These are phyloP conservation scores for Sonneratia caseolaris DNA, from an alignment of 345 rosid genomes.

Conservation along the genomic window DNA sequence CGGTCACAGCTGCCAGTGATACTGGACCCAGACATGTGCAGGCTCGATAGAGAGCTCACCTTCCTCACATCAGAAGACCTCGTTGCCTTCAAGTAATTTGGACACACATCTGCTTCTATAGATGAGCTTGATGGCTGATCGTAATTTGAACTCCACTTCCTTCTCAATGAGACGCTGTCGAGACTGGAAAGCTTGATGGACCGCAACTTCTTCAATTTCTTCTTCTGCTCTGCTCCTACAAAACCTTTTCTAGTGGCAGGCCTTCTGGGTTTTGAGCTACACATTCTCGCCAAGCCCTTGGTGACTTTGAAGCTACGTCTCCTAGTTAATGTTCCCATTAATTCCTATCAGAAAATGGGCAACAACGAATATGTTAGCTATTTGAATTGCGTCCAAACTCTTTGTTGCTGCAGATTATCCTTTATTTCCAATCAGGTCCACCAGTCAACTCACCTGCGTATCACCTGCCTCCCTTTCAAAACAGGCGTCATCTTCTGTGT, in stretches of 20 bases:
- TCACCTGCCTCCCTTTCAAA: conserved; percentile 18
- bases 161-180: conserved; percentile 8
- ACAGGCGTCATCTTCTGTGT: conserved; percentile 10
- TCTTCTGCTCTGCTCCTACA: conserved; percentile 30
- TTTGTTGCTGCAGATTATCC: not conserved
- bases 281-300: conserved; percentile 34
- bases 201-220: conserved; percentile 35
- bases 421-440: not conserved
- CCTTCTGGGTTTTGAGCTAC: conserved; percentile 43
- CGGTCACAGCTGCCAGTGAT: conserved; percentile 6
- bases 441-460: conserved; percentile 29
- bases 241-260: conserved; percentile 30
- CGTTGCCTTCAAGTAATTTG: conserved; percentile 9
- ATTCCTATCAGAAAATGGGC: conserved; percentile 28
- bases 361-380: not conserved
- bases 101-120: not conserved
- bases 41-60: conserved; percentile 17
- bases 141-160: not conserved
- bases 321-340: conserved; percentile 25
- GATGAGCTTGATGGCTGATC: conserved; percentile 6
- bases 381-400: conserved; percentile 1
- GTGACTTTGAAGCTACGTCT: conserved; percentile 15
- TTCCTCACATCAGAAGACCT: conserved; percentile 14
- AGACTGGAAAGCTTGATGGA: conserved; percentile 20
- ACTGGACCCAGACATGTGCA: conserved; percentile 10